Conservation (phyloP, 2,329 filamentous ascomycete species). For the Pseudogymnoascus sp. region DNA sequence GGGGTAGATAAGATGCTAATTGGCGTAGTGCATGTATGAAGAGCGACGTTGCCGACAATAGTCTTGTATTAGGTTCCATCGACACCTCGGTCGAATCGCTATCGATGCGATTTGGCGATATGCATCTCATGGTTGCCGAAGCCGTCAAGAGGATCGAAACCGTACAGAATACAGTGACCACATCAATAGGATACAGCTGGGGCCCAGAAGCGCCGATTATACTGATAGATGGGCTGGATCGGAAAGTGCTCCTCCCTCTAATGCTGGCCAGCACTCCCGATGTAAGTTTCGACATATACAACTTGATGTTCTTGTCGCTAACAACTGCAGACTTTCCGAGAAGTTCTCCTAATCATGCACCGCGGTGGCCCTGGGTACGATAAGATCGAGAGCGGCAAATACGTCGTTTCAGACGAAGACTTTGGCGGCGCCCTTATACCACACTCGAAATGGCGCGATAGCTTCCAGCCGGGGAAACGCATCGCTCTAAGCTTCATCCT, state of each 20-base stretch:
- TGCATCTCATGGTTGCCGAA: neutral
- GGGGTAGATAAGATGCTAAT: neutral
- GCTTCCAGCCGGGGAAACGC: neutral
- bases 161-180: neutral
- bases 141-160: neutral
- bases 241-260: neutral
- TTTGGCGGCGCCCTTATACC: neutral
- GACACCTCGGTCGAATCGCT: neutral
- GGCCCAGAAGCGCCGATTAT: neutral
- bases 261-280: neutral
- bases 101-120: conserved; percentile 1
- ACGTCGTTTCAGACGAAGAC: neutral
- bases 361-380: neutral
- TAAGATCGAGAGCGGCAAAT: conserved; percentile 3
- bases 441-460: neutral
- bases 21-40: neutral
- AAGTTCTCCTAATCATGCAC: neutral
- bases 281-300: neutral
- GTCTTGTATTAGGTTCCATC: neutral
- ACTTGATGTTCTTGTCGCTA: neutral
- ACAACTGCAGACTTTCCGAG: neutral
- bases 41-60: neutral
- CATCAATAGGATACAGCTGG: neutral
- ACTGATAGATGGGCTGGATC: neutral
- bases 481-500: neutral